Base-by-base conservation (phyloP, 176 grass and related monocot genomes). In the Cenchrus fungigraminus region DNA sequence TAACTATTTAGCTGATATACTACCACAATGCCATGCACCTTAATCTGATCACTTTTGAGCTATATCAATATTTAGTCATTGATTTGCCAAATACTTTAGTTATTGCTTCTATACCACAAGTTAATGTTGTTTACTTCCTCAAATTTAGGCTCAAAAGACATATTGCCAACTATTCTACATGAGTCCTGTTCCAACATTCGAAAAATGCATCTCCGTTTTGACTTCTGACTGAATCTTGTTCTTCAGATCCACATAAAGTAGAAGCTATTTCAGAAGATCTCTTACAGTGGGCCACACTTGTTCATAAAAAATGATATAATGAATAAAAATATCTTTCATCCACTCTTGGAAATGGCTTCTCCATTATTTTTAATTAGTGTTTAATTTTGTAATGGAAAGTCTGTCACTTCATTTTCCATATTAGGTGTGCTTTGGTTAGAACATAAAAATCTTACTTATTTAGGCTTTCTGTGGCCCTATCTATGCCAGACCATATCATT, bases 111-210 rank as follows among this genome's bases (percentile, higher is more conserved):
- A 42, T 79, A 31, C 55, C 58, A 65, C 58, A 73, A 9, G 47
- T 55, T 79, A 79, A 49, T 79, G 56, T 72, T 86, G 22, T 64
- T 79, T 86, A 63, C 61, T 79, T 53, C 47, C 67, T 73, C 31
- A 62, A 68, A 57, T 71, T 78, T n/a, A 54, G 29, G 66, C 17
- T 34, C 44, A 68, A 77, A 34, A 69, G 8, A 43, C 8, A 58
- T 42, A 46, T 42, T 78, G 10, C 64, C 40, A 85, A 50, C 11
- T 78, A 19, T 49, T n/a, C 50, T 74, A 49, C 72, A 59, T 87
- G 55, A 19, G 15, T 46, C 9, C 1, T 79, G 59, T 74, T 74
- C 65, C 68, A 69, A 61, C 28, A 77, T 76, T 34, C 19, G 6
- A 76, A 29, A 60, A 60, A 29, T 19, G 0, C 60, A 74, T 83